These are phyloP conservation scores for Apiotrichum akiyoshidainum DNA, from an alignment of 1,284 basidiomycete genomes.

Conservation along the genomic window DNA sequence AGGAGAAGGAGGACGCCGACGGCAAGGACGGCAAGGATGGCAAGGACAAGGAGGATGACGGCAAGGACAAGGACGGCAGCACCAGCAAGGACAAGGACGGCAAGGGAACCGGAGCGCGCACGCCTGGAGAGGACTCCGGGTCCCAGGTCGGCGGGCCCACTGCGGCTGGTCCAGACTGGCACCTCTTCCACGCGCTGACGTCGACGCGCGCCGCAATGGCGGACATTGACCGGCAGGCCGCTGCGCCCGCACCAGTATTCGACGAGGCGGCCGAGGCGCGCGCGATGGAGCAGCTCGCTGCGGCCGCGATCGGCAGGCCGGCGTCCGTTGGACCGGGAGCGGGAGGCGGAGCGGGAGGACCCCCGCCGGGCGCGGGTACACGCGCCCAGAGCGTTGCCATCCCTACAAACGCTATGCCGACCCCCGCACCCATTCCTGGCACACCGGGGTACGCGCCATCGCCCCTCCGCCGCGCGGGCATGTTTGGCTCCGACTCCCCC, in stretches of 20 bases:
- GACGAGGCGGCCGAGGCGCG: conserved; percentile 20
- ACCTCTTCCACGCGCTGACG: conserved; percentile 38
- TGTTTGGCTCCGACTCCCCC: background rate
- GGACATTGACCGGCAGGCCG: conserved; percentile 25
- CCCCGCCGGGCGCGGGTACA: background rate
- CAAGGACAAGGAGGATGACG: background rate
- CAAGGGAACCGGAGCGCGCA: no score
- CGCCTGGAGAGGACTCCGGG: background rate
- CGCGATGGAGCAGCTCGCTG: conserved; percentile 14
- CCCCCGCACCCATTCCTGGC: background rate
- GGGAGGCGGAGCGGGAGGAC: background rate
- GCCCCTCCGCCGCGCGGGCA: background rate
- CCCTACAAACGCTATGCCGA: background rate
- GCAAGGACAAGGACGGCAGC: background rate
- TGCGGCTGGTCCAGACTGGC: conserved; percentile 29
- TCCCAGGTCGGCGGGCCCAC: background rate
- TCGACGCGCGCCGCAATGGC: conserved; percentile 29
- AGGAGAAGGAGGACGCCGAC: background rate
- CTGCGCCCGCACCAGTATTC: conserved; percentile 6
- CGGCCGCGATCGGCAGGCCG: conserved; percentile 5
- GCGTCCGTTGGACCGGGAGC: background rate
- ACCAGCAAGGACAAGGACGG: background rate
- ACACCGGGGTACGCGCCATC: background rate
- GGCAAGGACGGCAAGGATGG: background rate
- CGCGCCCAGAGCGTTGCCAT: background rate